phyloP scores from a whole-genome alignment of 2,329 filamentous ascomycete genomes.

The Lachnellula subtilissima region DNA sequence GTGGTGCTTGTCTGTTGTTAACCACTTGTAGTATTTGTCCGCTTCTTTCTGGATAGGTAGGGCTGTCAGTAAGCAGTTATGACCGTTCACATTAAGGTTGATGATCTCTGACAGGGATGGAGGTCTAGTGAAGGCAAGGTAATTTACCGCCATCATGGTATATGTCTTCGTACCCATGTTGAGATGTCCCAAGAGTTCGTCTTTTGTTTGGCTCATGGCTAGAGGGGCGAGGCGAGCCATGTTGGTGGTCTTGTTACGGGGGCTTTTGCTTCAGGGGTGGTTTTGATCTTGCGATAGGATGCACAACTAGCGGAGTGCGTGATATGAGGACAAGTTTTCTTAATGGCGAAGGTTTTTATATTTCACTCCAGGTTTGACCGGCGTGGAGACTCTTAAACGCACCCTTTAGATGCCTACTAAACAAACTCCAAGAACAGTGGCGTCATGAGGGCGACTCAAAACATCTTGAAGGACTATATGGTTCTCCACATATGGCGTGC shows the following conservation, averaged over 20 bases:
- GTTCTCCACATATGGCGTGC: not conserved
- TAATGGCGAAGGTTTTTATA: not conserved
- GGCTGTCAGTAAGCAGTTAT: constrained; percentile 21
- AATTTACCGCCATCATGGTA: constrained; percentile 29
- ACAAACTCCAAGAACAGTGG: not conserved
- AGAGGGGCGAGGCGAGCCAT: constrained; percentile 21
- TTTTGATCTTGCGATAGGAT: constrained; percentile 6
- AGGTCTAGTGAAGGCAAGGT: not conserved
- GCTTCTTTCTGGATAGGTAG: constrained; percentile 27
- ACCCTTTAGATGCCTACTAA: not conserved
- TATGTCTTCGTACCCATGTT: constrained; percentile 26
- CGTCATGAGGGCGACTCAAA: not conserved
- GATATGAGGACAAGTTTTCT: not conserved
- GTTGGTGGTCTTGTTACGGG: constrained; percentile 1
- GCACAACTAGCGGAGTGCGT: not conserved
- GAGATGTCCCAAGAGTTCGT: constrained; percentile 28
- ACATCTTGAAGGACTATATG: not conserved
- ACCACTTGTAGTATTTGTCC: constrained; percentile 28
- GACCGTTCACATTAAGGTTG: not conserved
- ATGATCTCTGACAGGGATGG: not conserved
- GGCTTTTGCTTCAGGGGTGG: not conserved
- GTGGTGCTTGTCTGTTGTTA: constrained; percentile 26
- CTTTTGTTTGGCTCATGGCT: constrained; percentile 31
- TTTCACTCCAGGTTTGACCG: not conserved
- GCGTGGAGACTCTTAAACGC: not conserved